Percentiles rank a stretch among this genome's conserved stretches.
These are phyloP conservation scores for Epichloe gansuensis DNA, from an alignment of 2,329 filamentous ascomycete species.

Conservation along the genomic window DNA sequence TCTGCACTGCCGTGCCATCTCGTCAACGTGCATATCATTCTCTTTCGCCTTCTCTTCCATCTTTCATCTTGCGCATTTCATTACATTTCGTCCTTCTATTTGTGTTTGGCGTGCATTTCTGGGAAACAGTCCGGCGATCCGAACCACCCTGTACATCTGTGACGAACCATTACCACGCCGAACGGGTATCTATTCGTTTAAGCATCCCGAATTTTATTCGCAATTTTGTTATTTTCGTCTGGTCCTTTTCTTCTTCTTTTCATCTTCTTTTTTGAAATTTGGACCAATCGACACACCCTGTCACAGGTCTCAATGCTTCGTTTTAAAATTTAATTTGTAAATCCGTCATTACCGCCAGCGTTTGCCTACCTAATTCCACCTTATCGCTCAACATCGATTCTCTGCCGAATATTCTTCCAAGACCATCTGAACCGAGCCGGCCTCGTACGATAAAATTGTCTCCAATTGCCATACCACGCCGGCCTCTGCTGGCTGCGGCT, in stretches of 20 bases:
- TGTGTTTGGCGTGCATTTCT: conserved; percentile 2
- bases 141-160: background rate
- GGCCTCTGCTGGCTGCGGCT: background rate
- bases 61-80: background rate
- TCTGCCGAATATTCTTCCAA: background rate
- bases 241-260: conserved; percentile 6
- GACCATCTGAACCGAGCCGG: conserved; percentile 1
- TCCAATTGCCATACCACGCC: background rate
- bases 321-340: conserved; percentile 9
- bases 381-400: background rate
- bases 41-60: background rate
- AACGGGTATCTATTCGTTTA: background rate
- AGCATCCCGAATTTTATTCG: background rate
- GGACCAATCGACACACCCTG: background rate
- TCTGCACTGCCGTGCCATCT: background rate
- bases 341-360: background rate
- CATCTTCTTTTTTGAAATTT: conserved; percentile 5
- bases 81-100: background rate
- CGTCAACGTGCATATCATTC: background rate
- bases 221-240: conserved; percentile 2
- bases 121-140: background rate
- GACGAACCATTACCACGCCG: background rate
- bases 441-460: background rate
- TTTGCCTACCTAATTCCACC: background rate
- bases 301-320: conserved; percentile 4